Conservation (phyloP, 2,329 filamentous ascomycete species). For the Fusarium solani-melongenae region DNA sequence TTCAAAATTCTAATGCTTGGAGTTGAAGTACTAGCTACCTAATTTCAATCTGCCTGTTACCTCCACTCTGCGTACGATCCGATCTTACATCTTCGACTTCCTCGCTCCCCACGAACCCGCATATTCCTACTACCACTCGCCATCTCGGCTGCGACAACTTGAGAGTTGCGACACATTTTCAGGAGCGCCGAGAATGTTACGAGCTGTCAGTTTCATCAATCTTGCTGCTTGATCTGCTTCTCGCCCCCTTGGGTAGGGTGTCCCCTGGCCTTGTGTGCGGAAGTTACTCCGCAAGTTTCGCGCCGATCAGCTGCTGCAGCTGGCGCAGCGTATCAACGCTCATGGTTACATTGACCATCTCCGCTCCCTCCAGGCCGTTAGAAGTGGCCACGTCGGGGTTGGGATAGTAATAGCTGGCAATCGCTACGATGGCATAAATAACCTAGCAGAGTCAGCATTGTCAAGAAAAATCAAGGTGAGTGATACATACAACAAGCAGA, state of each 20-base stretch:
- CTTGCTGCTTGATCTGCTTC: not conserved
- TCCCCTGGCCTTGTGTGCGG: not conserved
- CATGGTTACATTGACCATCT: slow-evolving; percentile 45
- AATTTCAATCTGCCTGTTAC: not conserved
- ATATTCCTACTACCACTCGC: not conserved
- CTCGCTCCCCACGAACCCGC: not conserved
- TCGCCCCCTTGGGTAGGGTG: no score
- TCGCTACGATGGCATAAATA: slow-evolving; percentile 58
- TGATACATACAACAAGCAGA: slow-evolving; percentile 67
- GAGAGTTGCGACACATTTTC: not conserved
- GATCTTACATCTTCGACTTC: not conserved
- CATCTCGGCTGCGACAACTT: not conserved
- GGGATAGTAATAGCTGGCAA: slow-evolving; percentile 58
- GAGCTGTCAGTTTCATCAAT: not conserved
- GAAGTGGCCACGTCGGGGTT: slow-evolving; percentile 53
- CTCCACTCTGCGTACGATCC: no score
- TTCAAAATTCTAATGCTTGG: not conserved
- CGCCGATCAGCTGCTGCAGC: slow-evolving; percentile 40
- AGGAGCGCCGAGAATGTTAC: not conserved
- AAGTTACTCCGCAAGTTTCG: slow-evolving; percentile 19
- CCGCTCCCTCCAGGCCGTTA: slow-evolving; percentile 41
- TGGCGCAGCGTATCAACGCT: slow-evolving; percentile 44
- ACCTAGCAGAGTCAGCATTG: slow-evolving; percentile 36
- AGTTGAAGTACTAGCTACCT: not conserved
- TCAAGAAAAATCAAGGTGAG: fast-evolving